Percentiles rank a stretch among this genome's conserved stretches.
phyloP scores from a whole-genome alignment of 176 grass and related monocot species.

The Zizania latifolia region DNA sequence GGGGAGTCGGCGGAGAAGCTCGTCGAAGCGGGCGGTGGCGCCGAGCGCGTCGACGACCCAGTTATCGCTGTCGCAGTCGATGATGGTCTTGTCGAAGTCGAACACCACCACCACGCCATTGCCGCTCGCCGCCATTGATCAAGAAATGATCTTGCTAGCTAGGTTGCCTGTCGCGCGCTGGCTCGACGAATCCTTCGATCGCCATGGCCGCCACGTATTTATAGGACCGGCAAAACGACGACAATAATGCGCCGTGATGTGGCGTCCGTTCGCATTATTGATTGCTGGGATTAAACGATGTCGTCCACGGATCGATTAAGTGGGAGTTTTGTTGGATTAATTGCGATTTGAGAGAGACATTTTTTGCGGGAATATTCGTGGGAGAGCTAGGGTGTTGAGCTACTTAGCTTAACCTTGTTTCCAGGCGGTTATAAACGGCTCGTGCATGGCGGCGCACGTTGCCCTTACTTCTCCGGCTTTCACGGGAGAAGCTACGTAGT shows the following conservation, averaged over 20 bases:
- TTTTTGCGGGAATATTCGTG: too few species aligned
- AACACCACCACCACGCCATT: constrained; percentile 49
- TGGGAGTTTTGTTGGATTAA: neutral
- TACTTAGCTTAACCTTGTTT: too few species aligned
- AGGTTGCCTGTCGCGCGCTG: neutral
- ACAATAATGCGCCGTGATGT: neutral
- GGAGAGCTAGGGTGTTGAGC: neutral
- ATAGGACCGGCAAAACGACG: neutral
- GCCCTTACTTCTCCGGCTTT: too few species aligned
- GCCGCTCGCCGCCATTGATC: constrained; percentile 36
- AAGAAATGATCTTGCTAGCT: neutral
- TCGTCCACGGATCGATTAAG: too few species aligned
- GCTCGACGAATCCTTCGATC: neutral
- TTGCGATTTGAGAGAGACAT: neutral
- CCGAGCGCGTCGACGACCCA: constrained; percentile 74
- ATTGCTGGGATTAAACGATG: too few species aligned
- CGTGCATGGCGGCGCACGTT: too few species aligned
- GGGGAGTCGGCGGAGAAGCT: constrained; percentile 49
- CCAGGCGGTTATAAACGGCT: too few species aligned
- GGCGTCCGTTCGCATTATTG: neutral
- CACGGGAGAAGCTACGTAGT: too few species aligned
- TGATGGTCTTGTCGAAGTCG: constrained; percentile 96
- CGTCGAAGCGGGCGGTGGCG: constrained; percentile 50
- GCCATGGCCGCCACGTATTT: neutral
- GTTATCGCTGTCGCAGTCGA: constrained; percentile 91